A percentile compares a stretch with the other conserved stretches of the same genome.
These are phyloP conservation scores for Pythium volutum DNA, from an alignment of 352 stramenopile species.

Conservation along the genomic window DNA sequence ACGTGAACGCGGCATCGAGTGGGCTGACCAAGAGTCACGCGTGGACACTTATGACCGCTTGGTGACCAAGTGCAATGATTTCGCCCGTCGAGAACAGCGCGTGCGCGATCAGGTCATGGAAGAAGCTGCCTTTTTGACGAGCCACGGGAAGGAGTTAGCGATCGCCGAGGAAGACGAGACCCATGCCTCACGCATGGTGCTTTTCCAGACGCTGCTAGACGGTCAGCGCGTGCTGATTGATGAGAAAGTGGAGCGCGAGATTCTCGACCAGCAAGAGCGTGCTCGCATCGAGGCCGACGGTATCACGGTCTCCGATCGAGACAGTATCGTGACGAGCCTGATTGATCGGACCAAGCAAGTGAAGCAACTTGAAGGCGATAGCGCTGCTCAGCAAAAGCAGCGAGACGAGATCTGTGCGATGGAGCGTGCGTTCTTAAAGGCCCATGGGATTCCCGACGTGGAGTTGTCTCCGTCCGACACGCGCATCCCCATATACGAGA, in stretches of 20 bases:
- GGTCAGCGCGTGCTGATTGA: constrained; percentile 50
- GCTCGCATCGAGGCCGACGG: constrained; percentile 32
- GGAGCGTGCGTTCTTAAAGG: constrained; percentile 7
- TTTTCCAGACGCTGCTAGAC: constrained; percentile 46
- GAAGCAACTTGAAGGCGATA: background rate
- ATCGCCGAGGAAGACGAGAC: background rate
- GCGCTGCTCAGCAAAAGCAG: background rate
- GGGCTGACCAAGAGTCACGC: constrained; percentile 2
- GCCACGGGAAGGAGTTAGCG: constrained; percentile 5
- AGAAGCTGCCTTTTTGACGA: constrained; percentile 15
- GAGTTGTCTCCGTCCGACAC: background rate
- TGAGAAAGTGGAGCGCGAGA: constrained; percentile 54
- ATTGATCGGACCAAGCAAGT: constrained; percentile 17
- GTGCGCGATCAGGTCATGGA: constrained; percentile 4
- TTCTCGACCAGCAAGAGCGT: constrained; percentile 32
- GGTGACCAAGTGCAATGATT: background rate
- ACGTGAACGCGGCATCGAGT: constrained; percentile 1
- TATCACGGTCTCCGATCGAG: constrained; percentile 18
- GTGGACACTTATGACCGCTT: constrained; percentile 5
- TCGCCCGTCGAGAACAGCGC: background rate
- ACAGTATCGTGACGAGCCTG: constrained; percentile 26
- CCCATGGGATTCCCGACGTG: background rate
- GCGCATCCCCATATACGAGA: constrained; percentile 13
- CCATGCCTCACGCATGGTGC: constrained; percentile 27
- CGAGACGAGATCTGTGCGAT: background rate